Percentiles rank a stretch among this genome's conserved stretches.
Evolutionary conservation across 306 rosid genomes (phyloP).

Genomic region (Nissolia schottii): DNA sequence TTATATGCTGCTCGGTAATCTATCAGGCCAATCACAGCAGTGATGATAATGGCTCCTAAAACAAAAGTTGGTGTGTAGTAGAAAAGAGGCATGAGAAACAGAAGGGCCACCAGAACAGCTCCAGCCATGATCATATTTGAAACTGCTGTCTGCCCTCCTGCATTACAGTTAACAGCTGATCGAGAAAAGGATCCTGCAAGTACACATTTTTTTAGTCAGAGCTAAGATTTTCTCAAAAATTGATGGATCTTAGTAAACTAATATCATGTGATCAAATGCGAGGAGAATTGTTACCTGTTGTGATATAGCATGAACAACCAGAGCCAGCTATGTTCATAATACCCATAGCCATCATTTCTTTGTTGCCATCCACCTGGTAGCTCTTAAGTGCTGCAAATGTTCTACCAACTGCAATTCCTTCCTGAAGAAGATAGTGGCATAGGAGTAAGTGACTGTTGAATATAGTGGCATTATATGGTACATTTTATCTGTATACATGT

Average conservation of each 20-base stretch:
- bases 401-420: conserved; percentile 97
- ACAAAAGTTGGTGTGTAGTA: conserved; percentile 81
- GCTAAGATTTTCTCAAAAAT: background rate
- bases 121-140: conserved; percentile 85
- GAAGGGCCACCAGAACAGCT: conserved; percentile 78
- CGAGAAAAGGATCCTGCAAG: conserved; percentile 90
- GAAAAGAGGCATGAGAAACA: conserved; percentile 94
- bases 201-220: background rate
- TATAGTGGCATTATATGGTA: too few relatives aligned
- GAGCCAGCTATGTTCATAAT: conserved; percentile 90
- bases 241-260: background rate
- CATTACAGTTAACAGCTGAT: conserved; percentile 83
- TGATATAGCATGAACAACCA: conserved; percentile 83
- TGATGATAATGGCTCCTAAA: conserved; percentile 80
- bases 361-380: conserved; percentile 98
- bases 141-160: conserved; percentile 82
- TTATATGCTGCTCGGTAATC: conserved; percentile 64
- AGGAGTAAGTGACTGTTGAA: background rate
- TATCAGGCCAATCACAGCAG: conserved; percentile 83
- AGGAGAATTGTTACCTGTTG: conserved; percentile 57
- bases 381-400: conserved; percentile 83
- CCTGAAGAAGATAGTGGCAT: conserved; percentile 38
- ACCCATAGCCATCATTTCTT: conserved; percentile 98
- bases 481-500: too few relatives aligned
- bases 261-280: background rate